phyloP scores from a whole-genome alignment of 2,329 filamentous ascomycete genomes.

The Ophioceras dolichostomum region DNA sequence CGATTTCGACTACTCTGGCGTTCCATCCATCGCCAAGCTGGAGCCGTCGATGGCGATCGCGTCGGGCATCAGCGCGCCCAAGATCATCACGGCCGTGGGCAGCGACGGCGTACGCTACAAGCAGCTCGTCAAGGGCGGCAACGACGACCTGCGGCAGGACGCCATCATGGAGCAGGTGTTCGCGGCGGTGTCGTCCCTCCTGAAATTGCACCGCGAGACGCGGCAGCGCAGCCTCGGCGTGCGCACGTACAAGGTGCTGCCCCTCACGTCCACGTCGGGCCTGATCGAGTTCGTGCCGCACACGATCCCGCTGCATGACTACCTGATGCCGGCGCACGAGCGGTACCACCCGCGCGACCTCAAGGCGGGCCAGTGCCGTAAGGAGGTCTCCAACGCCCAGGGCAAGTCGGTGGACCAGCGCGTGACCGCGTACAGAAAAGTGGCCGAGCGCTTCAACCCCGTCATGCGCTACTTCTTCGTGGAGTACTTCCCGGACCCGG shows the following conservation, averaged over 20 bases:
- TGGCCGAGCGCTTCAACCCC: slow-evolving; percentile 74
- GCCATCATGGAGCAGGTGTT: slow-evolving; percentile 99
- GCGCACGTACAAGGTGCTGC: slow-evolving; percentile 93
- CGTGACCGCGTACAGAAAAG: slow-evolving; percentile 62
- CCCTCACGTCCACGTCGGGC: slow-evolving; percentile 71
- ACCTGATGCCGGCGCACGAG: slow-evolving; percentile 80
- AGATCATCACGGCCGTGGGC: slow-evolving; percentile 74
- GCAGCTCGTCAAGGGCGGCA: slow-evolving; percentile 89
- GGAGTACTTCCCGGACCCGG: slow-evolving; percentile 84
- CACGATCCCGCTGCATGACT: slow-evolving; percentile 85
- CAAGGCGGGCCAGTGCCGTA: slow-evolving; percentile 63
- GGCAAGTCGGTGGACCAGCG: slow-evolving; percentile 57
- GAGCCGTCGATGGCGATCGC: slow-evolving; percentile 72
- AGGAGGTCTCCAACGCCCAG: slow-evolving; percentile 65
- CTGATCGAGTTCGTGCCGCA: slow-evolving; percentile 96
- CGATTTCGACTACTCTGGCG: slow-evolving; percentile 60
- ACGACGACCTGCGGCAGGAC: slow-evolving; percentile 92
- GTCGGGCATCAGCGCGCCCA: slow-evolving; percentile 82
- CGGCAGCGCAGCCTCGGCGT: slow-evolving; percentile 83
- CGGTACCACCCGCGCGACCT: slow-evolving; percentile 76
- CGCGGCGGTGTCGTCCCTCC: slow-evolving; percentile 80
- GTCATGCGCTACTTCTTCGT: slow-evolving; percentile 97
- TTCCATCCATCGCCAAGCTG: slow-evolving; percentile 65
- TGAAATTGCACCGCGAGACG: slow-evolving; percentile 76
- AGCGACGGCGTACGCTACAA: slow-evolving; percentile 72